Conservation (phyloP, 1,284 basidiomycete genomes). For the Apiotrichum sp. region DNA sequence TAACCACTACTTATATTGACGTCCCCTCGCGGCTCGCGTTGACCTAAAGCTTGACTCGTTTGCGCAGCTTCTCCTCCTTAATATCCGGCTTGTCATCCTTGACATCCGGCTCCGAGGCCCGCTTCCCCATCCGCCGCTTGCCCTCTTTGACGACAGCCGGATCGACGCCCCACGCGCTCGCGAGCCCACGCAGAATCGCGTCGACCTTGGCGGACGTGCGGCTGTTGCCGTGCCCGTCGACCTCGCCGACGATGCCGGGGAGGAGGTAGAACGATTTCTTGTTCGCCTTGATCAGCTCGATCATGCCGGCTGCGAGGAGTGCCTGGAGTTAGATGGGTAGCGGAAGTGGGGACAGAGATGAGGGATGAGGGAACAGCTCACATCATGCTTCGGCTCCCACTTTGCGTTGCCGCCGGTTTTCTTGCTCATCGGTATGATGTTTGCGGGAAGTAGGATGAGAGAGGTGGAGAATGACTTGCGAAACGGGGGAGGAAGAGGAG, state of each 20-base stretch:
- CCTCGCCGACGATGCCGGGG: neutral
- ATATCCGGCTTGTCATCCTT: neutral
- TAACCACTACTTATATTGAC: no score
- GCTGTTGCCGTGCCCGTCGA: conserved; percentile 1
- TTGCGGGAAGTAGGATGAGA: no score
- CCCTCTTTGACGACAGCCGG: neutral
- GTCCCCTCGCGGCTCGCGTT: no score
- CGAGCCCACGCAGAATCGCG: neutral
- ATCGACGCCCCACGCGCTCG: neutral
- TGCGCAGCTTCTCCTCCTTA: neutral
- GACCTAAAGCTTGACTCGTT: no score
- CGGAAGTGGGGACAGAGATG: neutral
- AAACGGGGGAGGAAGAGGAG: no score
- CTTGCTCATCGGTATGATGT: neutral
- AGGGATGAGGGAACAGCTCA: neutral
- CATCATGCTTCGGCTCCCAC: neutral
- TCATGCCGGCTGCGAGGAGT: neutral
- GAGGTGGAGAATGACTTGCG: no score
- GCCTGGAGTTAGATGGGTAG: neutral
- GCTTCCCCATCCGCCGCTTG: neutral
- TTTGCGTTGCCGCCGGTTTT: no score
- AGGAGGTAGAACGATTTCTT: neutral
- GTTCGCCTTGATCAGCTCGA: neutral
- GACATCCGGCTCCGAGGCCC: no score
- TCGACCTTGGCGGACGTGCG: neutral